These are phyloP conservation scores for Knoxia roxburghii DNA, from an alignment of 257 asterid genomes.

Conservation along the genomic window DNA sequence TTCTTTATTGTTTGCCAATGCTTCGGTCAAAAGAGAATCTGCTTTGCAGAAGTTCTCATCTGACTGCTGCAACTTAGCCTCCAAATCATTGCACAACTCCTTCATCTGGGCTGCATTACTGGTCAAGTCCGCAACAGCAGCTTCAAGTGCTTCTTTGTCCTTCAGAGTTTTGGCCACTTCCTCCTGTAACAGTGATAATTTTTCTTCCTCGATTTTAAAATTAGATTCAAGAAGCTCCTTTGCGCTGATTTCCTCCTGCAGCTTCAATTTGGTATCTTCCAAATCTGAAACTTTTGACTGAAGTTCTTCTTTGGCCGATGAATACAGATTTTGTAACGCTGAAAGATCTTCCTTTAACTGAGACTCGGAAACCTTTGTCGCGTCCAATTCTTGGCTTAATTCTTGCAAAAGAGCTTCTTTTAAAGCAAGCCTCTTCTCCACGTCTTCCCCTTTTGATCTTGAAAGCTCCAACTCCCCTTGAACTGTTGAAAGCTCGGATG, in stretches of 20 bases:
- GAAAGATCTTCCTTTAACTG: slow-evolving; percentile 48
- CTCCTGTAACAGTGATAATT: slow-evolving; percentile 34
- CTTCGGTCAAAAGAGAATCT: slow-evolving; percentile 70
- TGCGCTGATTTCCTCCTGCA: slow-evolving; percentile 41
- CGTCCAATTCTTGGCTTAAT: slow-evolving; percentile 49
- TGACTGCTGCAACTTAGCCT: slow-evolving; percentile 67
- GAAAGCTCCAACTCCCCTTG: slow-evolving; percentile 58
- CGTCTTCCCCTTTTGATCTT: slow-evolving; percentile 53
- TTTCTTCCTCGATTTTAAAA: slow-evolving; percentile 43
- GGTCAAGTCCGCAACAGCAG: slow-evolving; percentile 50
- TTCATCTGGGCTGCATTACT: slow-evolving; percentile 49
- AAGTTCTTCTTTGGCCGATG: slow-evolving; percentile 39
- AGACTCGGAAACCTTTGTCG: slow-evolving; percentile 46
- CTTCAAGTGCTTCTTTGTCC: slow-evolving; percentile 60
- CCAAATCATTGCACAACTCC: slow-evolving; percentile 66
- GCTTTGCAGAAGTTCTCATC: slow-evolving; percentile 68
- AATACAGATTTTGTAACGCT: slow-evolving; percentile 44
- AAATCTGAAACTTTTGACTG: slow-evolving; percentile 44
- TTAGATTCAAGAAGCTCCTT: slow-evolving; percentile 39
- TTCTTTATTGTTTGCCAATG: slow-evolving; percentile 59
- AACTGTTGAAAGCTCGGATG: slow-evolving; percentile 53
- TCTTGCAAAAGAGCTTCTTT: slow-evolving; percentile 51
- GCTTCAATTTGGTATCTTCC: slow-evolving; percentile 45
- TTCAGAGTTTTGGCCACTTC: slow-evolving; percentile 42
- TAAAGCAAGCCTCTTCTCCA: slow-evolving; percentile 59